Evolutionary conservation across 2,329 filamentous ascomycete species (phyloP), one percentile per base, ranked within the genome.

Genomic region (Aspergillus luchuensis): DNA sequence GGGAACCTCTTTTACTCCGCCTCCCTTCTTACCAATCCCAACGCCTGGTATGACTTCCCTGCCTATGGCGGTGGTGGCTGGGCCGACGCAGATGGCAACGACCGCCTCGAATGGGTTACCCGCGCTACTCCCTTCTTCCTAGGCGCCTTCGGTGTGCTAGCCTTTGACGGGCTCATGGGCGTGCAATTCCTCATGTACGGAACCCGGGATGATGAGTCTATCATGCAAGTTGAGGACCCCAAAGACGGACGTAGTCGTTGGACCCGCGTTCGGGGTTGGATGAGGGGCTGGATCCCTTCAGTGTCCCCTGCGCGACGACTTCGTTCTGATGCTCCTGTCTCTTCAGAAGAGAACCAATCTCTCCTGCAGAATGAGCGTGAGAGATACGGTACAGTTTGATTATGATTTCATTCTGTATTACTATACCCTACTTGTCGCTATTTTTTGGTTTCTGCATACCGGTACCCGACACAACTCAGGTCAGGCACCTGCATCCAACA

Each of bases 1-100:
- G 87, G 87, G 2, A 90, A 90, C 68, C 75, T 88, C 45, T 89
- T 89, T 78, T 90, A 90, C 76, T 87, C 85, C 8, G 74, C 78
- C 28, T 88, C 86, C 0, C 76, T 90, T 4, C 72, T 87, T 36
- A 83, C 86, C 2, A 89, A 89, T 69, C 87, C 87, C 2, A 84
- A 83, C 63, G 87, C 84, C 7, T 89, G 87, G 87, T 73, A 72
- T 52, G 79, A 85, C 64, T 85, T 83, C 57, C 76, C 78, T 0
- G 76, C 87, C 0, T 81, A 87, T 67, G 85, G 86, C 21, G 78
- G 80, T 7, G 81, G 84, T 51, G 85, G 85, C 58, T 89, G 87
- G 86, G 86, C 82, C 2, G 85, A 82, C 8, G 67, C 73, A 1
- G 76, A 82, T 8, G 87, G 87, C 3, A 87, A 81, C 64, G 75